Base-by-base conservation (phyloP, 345 rosid species). In the Leavenworthia alabamica region DNA sequence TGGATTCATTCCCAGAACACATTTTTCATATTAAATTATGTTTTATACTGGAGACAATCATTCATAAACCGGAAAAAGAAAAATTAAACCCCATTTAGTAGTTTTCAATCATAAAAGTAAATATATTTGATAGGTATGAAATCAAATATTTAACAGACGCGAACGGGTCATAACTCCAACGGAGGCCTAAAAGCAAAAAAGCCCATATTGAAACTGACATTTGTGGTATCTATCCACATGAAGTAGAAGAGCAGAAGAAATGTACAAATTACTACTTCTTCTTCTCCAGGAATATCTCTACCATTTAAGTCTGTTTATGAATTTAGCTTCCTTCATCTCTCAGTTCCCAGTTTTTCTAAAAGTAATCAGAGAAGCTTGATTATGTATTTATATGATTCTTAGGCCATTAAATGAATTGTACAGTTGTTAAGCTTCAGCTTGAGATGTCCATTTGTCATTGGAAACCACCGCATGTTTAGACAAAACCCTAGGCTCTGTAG, bases 391-490 rank as follows among this genome's bases (percentile, higher is more conserved):
- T 64, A 31, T 64, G 52, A 64, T 64, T 51, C 52, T 41, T 40
- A 16, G 31, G 40, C 57, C 19, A n/a, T 45, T 39, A 10, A 24
- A 54, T 15, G 27, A 49, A 28, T 41, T 41, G 15, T 47, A 27
- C 20, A 43, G 12, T 29, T 58, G 43, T 46, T 60, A 22, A 62
- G 62, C 37, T 60, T 68, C 9, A 57, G 61, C 62, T 41, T 60
- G 41, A 27, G 17, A 26, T 62, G 11, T 42, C 71, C 66, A n/a
- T 33, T 26, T 45, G 20, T 45, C 48, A 41, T 4, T 23, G 64
- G 33, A 70, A 27, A 19, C 54, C 46, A 10, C 39, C 40, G 10
- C 41, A 29, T 32, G 16, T 36, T 48, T 27, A 46, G 68, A 53
- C 43, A 62, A 20, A 69, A 4, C 50, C 60, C 68, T 32, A 46